phyloP scores from a whole-genome alignment of 257 asterid species.

The Forsythia viridissima region DNA sequence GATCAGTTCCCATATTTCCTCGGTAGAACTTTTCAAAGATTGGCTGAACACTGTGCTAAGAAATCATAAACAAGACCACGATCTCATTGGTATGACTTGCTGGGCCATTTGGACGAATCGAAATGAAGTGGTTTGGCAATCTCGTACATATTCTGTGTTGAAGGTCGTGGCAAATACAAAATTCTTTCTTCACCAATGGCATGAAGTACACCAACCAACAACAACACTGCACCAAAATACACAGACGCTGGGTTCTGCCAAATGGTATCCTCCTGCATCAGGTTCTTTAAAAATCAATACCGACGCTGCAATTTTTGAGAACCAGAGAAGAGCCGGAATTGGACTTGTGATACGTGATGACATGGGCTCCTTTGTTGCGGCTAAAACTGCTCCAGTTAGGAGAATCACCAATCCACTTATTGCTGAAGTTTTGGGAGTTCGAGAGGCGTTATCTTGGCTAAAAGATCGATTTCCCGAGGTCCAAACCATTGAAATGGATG shows the following conservation, averaged over 20 bases:
- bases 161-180: neutral
- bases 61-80: neutral
- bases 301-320: neutral
- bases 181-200: neutral
- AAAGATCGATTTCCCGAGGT: too few species aligned
- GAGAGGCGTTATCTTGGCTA: too few species aligned
- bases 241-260: neutral
- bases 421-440: too few species aligned
- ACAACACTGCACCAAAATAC: neutral
- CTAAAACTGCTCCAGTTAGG: neutral
- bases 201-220: too few species aligned
- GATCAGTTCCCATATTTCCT: neutral
- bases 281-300: neutral
- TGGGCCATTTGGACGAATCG: neutral
- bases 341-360: neutral
- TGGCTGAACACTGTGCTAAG: neutral
- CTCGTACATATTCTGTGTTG: neutral
- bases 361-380: neutral
- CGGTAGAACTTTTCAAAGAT: neutral
- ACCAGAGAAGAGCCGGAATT: neutral
- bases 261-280: neutral
- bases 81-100: too few species aligned
- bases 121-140: neutral
- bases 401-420: neutral
- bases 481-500: too few species aligned